A percentile compares a stretch with the other conserved stretches of the same genome.
Evolutionary conservation across 192 early-diverging fungal genomes (phyloP).

Genomic region (Chytriomyces confervae): DNA sequence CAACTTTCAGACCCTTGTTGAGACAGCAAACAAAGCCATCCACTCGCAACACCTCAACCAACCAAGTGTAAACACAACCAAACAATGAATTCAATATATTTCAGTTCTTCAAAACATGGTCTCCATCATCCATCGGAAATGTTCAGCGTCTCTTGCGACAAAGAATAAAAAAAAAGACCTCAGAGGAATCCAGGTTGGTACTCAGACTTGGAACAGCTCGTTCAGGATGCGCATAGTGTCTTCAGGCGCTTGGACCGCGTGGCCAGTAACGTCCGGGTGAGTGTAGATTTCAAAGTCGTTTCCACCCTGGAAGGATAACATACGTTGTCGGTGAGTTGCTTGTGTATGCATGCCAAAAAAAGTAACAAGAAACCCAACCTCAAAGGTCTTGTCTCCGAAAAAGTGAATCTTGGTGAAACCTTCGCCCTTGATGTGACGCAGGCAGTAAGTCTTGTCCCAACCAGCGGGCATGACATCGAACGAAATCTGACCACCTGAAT

Average conservation of each 20-base stretch:
- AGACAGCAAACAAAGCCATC: too few species aligned
- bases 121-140: too few species aligned
- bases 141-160: too few species aligned
- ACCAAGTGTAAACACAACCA: too few species aligned
- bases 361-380: conserved; percentile 43
- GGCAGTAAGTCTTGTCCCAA: conserved; percentile 99
- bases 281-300: conserved; percentile 98
- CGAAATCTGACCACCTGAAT: conserved; percentile 90
- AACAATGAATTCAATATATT: too few species aligned
- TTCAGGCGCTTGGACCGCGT: conserved; percentile 80
- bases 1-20: too few species aligned
- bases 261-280: conserved; percentile 80
- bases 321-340: too few species aligned
- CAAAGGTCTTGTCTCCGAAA: conserved; percentile 98
- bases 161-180: too few species aligned
- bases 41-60: too few species aligned
- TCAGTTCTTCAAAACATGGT: too few species aligned
- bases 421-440: conserved; percentile 85
- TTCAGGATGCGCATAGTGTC: conserved; percentile 84
- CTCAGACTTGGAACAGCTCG: conserved; percentile 67
- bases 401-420: conserved; percentile 93
- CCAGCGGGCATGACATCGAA: conserved; percentile 99
- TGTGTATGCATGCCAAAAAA: not conserved
- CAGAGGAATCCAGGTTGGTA: not conserved
- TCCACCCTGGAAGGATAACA: conserved; percentile 68